These are phyloP conservation scores for Boletellus sp. DNA, from an alignment of 768 basidiomycete species.

Conservation along the genomic window DNA sequence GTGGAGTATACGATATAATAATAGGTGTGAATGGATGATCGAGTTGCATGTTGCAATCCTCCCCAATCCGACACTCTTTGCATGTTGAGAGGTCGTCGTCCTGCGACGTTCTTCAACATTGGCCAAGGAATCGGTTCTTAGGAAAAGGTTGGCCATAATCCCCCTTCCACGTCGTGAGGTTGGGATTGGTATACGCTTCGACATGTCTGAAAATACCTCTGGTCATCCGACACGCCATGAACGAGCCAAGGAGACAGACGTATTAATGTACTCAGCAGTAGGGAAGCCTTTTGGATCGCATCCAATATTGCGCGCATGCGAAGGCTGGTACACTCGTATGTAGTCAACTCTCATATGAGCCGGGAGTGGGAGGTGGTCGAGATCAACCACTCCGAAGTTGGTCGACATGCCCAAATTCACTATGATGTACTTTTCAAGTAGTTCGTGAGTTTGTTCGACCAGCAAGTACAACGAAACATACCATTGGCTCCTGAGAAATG, in stretches of 20 bases:
- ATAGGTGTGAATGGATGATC: constrained; percentile 1
- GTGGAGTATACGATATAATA: background rate
- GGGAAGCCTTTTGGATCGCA: constrained; percentile 67
- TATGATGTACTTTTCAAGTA: constrained; percentile 44
- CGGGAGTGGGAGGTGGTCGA: constrained; percentile 49
- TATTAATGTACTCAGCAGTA: constrained; percentile 67
- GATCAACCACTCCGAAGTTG: constrained; percentile 57
- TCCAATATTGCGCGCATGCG: constrained; percentile 60
- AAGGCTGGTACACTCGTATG: constrained; percentile 70
- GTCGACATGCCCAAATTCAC: constrained; percentile 57
- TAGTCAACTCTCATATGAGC: constrained; percentile 49
- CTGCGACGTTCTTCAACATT: constrained; percentile 33
- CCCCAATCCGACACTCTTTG: background rate
- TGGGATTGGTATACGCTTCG: constrained; percentile 68
- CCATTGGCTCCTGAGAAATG: constrained; percentile 84
- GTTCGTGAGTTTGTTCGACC: background rate
- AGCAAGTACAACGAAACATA: constrained; percentile 29
- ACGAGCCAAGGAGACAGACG: constrained; percentile 33
- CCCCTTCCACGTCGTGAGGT: constrained; percentile 40
- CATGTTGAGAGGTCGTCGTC: background rate
- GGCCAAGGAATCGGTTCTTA: constrained; percentile 45
- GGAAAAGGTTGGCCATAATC: constrained; percentile 47
- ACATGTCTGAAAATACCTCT: constrained; percentile 41
- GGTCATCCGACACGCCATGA: background rate
- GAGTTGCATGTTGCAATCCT: background rate